Percentiles rank a stretch among this genome's conserved stretches.
Evolutionary conservation across 306 rosid genomes (phyloP).

Genomic region (Gillenia trifoliata): DNA sequence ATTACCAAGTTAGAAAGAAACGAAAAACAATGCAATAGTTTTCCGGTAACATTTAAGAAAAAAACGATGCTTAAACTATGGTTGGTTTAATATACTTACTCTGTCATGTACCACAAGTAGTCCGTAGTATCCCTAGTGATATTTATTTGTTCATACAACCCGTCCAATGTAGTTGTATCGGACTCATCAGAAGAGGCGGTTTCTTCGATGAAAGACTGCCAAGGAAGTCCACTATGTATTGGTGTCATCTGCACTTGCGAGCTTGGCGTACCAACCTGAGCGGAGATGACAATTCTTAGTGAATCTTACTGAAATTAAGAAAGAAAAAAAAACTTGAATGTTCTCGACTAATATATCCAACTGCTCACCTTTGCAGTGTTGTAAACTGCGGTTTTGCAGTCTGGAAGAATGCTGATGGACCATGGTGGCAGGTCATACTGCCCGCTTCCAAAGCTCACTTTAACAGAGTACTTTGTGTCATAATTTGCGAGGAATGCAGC

Average conservation of each 20-base stretch:
- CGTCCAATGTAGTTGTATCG: constrained; percentile 43
- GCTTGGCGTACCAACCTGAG: constrained; percentile 53
- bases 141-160: constrained; percentile 71
- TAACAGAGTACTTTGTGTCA: constrained; percentile 41
- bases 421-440: constrained; percentile 81
- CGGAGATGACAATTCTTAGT: constrained; percentile 11
- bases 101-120: constrained; percentile 97
- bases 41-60: background rate
- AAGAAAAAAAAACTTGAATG: background rate
- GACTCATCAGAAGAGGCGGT: constrained; percentile 48
- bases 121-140: constrained; percentile 75
- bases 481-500: constrained; percentile 87
- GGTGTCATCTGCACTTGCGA: constrained; percentile 53
- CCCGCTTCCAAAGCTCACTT: constrained; percentile 53
- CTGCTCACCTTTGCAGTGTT: constrained; percentile 82
- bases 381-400: constrained; percentile 75
- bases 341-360: background rate
- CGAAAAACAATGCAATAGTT: background rate
- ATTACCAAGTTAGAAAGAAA: background rate
- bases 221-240: constrained; percentile 39
- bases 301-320: background rate
- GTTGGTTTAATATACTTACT: constrained; percentile 52
- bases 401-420: constrained; percentile 93
- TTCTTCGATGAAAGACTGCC: constrained; percentile 78
- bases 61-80: background rate